Percentiles rank a stretch among this genome's conserved stretches.
Conservation (phyloP, 2,329 filamentous ascomycete genomes). For the Venturia asperata region DNA sequence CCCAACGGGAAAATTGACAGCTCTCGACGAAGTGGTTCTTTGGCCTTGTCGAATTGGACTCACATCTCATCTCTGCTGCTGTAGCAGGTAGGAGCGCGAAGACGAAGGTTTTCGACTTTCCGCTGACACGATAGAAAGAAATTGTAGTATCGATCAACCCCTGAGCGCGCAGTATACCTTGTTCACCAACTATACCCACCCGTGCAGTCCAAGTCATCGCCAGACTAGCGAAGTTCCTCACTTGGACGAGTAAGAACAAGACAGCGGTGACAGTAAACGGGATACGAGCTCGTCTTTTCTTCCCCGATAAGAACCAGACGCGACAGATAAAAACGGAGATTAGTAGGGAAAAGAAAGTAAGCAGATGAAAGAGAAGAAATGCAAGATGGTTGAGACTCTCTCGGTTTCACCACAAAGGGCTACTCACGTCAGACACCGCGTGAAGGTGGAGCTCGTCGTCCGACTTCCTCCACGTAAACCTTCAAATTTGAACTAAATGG, state of each 20-base stretch:
- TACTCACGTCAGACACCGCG: constrained; percentile 11
- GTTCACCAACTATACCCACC: background rate
- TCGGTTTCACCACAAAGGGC: constrained; percentile 1
- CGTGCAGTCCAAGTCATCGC: background rate
- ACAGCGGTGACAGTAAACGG: background rate
- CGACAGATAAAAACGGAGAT: too few species aligned
- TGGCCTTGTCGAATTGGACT: background rate
- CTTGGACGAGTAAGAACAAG: background rate
- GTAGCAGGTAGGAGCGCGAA: background rate
- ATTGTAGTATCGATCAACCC: background rate
- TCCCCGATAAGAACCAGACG: background rate
- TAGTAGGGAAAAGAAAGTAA: too few species aligned
- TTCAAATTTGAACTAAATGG: background rate
- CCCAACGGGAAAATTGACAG: background rate
- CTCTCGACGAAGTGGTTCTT: background rate
- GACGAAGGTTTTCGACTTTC: background rate
- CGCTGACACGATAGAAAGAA: background rate
- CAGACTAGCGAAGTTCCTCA: background rate
- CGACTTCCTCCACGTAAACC: constrained; percentile 10
- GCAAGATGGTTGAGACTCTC: background rate
- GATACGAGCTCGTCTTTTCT: background rate
- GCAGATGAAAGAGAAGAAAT: too few species aligned
- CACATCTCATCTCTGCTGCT: background rate
- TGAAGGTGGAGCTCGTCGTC: constrained; percentile 13
- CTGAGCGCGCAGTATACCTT: background rate